These are phyloP conservation scores for Zoysia matrella DNA, from an alignment of 202 grass and related monocot genomes.

Conservation along the genomic window DNA sequence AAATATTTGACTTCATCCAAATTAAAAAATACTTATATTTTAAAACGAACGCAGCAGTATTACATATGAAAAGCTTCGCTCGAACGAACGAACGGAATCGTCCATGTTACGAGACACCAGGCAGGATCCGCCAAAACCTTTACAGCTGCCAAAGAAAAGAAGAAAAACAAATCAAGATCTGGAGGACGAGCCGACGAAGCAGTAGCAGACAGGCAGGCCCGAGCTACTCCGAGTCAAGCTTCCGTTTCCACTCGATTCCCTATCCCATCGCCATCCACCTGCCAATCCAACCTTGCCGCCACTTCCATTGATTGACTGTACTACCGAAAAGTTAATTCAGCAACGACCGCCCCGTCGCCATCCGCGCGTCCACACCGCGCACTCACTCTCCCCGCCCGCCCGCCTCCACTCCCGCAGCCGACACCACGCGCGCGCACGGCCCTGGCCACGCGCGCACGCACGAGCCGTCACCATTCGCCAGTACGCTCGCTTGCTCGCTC, in stretches of 20 bases:
- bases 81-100: constrained; percentile 2
- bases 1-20: too few relatives aligned
- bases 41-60: too few relatives aligned
- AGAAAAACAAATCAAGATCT: constrained; percentile 24
- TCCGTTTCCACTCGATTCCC: constrained; percentile 23
- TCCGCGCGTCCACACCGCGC: not conserved
- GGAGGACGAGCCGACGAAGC: not conserved
- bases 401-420: not conserved
- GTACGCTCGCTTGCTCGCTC: not conserved
- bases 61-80: too few relatives aligned
- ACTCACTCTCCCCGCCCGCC: not conserved
- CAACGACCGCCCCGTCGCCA: constrained; percentile 39
- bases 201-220: not conserved
- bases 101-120: not conserved
- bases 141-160: not conserved
- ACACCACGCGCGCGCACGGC: not conserved
- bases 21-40: too few relatives aligned
- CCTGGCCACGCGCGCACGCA: not conserved
- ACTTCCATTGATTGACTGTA: not conserved
- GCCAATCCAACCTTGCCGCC: constrained; percentile 46
- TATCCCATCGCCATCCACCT: not conserved
- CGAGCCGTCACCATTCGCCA: constrained; percentile 22
- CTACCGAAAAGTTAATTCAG: constrained; percentile 16
- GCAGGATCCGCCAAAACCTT: not conserved
- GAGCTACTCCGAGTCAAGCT: not conserved